A percentile compares a stretch with the other conserved stretches of the same genome.
Conservation (phyloP, 1,284 basidiomycete genomes). For the Tilletia caries region DNA sequence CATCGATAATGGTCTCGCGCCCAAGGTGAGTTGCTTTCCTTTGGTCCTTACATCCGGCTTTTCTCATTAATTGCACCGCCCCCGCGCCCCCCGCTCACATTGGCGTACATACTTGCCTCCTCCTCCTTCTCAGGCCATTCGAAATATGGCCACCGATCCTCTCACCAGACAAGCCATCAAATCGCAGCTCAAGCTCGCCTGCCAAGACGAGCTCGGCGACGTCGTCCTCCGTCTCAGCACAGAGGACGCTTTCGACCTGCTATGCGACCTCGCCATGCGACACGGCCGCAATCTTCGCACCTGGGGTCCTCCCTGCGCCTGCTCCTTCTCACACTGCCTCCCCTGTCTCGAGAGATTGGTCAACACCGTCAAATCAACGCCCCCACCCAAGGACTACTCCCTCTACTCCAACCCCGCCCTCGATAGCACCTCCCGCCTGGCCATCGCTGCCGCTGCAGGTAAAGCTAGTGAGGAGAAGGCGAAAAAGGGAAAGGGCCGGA, state of each 20-base stretch:
- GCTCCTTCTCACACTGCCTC: slow-evolving; percentile 24
- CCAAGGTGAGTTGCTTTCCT: not conserved
- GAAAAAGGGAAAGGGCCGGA: not conserved
- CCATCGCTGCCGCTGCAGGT: not conserved
- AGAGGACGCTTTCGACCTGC: slow-evolving; percentile 29
- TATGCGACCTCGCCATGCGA: slow-evolving; percentile 23
- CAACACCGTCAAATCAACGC: slow-evolving; percentile 15
- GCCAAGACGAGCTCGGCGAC: slow-evolving; percentile 24
- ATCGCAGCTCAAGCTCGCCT: slow-evolving; percentile 19
- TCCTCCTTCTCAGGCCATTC: slow-evolving; percentile 1
- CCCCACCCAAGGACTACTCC: slow-evolving; percentile 4
- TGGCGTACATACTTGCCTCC: too few species aligned
- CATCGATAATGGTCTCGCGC: slow-evolving; percentile 20
- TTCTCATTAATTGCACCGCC: not conserved
- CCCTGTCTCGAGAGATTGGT: slow-evolving; percentile 25
- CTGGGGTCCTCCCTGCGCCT: slow-evolving; percentile 31
- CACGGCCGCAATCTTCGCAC: slow-evolving; percentile 23
- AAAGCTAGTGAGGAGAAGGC: not conserved
- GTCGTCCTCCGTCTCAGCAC: slow-evolving; percentile 23
- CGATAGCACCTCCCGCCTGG: slow-evolving; percentile 14
- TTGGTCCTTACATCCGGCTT: not conserved
- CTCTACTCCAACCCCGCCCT: slow-evolving; percentile 6
- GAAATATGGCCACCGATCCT: slow-evolving; percentile 13
- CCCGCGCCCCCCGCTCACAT: not conserved
- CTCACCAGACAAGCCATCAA: slow-evolving; percentile 16